Percentiles rank a stretch among this genome's conserved stretches.
phyloP scores from a whole-genome alignment of 2,329 filamentous ascomycete species.

The Colletotrichum salicis region DNA sequence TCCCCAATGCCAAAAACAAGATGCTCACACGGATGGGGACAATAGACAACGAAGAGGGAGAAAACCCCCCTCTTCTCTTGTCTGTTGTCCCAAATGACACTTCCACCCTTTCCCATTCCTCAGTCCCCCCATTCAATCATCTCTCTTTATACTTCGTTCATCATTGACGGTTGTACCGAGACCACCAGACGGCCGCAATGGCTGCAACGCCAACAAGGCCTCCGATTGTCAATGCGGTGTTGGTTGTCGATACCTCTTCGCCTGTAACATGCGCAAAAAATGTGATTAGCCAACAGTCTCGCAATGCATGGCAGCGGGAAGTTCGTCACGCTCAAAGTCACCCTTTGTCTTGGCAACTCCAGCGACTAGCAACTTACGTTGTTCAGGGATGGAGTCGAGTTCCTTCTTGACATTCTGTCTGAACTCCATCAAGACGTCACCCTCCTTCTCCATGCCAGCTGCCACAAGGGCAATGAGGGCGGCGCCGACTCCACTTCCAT shows the following conservation, averaged over 20 bases:
- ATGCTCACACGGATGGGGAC: not conserved
- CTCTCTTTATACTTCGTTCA: not conserved
- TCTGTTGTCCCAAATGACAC: not conserved
- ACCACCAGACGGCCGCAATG: constrained; percentile 39
- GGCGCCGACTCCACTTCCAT: constrained; percentile 94
- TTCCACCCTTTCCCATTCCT: not conserved
- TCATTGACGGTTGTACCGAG: constrained; percentile 26
- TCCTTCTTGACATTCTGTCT: constrained; percentile 51
- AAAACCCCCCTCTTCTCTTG: not conserved
- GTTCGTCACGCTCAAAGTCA: constrained; percentile 39
- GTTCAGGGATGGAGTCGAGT: constrained; percentile 44
- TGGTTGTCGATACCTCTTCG: constrained; percentile 45
- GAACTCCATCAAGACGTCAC: constrained; percentile 55
- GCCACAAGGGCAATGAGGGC: constrained; percentile 94
- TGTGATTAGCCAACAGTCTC: constrained; percentile 38
- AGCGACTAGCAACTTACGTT: constrained; percentile 42
- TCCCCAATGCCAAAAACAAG: not conserved
- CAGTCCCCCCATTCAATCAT: not conserved
- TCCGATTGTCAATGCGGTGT: constrained; percentile 46
- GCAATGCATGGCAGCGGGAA: constrained; percentile 4
- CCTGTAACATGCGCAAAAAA: constrained; percentile 35
- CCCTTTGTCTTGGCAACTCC: not conserved
- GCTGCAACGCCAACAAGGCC: constrained; percentile 50
- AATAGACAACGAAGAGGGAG: not conserved
- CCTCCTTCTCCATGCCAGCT: constrained; percentile 69